Conservation (phyloP, 2,329 filamentous ascomycete genomes). For the Ceratocystis colombiana region DNA sequence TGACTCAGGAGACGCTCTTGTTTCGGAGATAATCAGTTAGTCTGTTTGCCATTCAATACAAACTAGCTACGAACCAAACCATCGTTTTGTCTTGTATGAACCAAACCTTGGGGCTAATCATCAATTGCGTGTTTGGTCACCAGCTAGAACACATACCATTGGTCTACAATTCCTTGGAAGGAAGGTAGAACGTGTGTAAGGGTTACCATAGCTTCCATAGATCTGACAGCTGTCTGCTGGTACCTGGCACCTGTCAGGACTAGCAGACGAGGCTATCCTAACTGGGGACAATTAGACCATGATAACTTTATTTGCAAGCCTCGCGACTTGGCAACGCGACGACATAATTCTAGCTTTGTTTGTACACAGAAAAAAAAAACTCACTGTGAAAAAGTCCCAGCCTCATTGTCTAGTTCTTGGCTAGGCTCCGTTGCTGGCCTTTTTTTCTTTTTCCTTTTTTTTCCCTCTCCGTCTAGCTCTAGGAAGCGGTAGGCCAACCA, state of each 20-base stretch:
- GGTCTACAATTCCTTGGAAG: too few relatives aligned
- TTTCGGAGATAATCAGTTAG: too few relatives aligned
- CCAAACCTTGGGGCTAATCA: too few relatives aligned
- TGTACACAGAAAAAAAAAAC: not conserved
- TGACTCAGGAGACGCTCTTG: too few relatives aligned
- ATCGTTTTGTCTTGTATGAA: too few relatives aligned
- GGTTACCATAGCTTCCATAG: too few relatives aligned
- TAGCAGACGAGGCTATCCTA: not conserved
- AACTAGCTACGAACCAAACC: too few relatives aligned
- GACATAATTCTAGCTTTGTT: not conserved
- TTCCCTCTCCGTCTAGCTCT: not conserved
- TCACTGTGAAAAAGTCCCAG: not conserved
- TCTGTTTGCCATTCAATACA: too few relatives aligned
- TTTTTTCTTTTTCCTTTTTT: not conserved
- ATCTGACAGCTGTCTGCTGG: not conserved
- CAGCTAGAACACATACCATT: too few relatives aligned
- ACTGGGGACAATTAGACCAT: not conserved
- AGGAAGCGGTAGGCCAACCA: not conserved
- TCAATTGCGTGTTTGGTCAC: too few relatives aligned
- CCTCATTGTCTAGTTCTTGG: not conserved
- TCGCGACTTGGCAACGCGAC: constrained; percentile 2
- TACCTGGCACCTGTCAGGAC: not conserved
- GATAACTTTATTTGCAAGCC: not conserved
- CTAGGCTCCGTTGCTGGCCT: not conserved
- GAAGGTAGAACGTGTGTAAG: too few relatives aligned